Conservation (phyloP, 2,329 filamentous ascomycete species). For the Penicillium brevicompactum region DNA sequence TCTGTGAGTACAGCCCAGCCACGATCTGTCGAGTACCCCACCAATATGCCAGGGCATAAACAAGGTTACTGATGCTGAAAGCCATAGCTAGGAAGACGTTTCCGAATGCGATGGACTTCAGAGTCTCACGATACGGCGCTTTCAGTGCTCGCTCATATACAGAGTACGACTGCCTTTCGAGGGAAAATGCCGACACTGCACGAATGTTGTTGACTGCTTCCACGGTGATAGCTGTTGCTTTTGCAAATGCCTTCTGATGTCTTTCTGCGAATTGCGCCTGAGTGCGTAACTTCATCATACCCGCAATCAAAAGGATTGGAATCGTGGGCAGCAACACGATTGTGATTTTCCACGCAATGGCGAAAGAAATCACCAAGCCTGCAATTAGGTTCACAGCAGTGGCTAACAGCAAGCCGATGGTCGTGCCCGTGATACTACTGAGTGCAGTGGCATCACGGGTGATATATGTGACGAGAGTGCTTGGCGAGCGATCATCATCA, state of each 20-base stretch:
- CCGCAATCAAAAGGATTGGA: constrained; percentile 67
- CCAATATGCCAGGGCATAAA: constrained; percentile 78
- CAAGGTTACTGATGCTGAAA: constrained; percentile 58
- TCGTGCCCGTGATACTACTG: constrained; percentile 68
- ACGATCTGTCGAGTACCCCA: constrained; percentile 73
- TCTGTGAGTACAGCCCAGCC: constrained; percentile 63
- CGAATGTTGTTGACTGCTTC: constrained; percentile 57
- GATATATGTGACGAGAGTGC: constrained; percentile 55
- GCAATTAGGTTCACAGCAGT: constrained; percentile 69
- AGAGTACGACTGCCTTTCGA: constrained; percentile 20
- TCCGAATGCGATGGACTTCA: constrained; percentile 50
- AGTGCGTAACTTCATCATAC: constrained; percentile 65
- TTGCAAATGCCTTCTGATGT: constrained; percentile 53
- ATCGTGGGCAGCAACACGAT: constrained; percentile 70
- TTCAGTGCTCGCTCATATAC: constrained; percentile 17
- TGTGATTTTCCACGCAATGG: constrained; percentile 75
- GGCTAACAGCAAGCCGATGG: constrained; percentile 68
- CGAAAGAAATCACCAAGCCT: constrained; percentile 64
- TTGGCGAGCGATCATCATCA: constrained; percentile 62
- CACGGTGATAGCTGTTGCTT: constrained; percentile 53
- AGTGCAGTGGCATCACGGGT: constrained; percentile 69
- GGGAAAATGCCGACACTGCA: constrained; percentile 53
- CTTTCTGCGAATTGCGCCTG: constrained; percentile 61
- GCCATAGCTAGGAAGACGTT: constrained; percentile 49
- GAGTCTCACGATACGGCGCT: constrained; percentile 33